phyloP scores from a whole-genome alignment of 1,284 basidiomycete species.

The Sporisorium graminicola region DNA sequence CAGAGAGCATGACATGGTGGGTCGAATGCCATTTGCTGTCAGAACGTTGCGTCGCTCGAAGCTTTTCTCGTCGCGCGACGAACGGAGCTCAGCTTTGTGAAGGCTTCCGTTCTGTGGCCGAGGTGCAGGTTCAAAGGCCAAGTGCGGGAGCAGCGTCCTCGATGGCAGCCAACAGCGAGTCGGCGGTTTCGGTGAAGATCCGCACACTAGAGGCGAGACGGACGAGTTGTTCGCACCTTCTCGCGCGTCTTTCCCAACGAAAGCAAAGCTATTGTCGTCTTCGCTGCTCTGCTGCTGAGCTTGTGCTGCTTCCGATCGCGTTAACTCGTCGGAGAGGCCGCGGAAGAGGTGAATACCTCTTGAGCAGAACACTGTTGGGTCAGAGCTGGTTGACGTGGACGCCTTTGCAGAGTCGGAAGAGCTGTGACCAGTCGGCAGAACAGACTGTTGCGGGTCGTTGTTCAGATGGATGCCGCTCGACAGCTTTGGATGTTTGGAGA shows the following conservation, averaged over 20 bases:
- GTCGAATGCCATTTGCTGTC: slow-evolving; percentile 16
- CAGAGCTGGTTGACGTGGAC: neutral
- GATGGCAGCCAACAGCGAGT: neutral
- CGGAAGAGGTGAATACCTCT: neutral
- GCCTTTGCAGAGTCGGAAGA: neutral
- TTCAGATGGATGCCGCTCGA: neutral
- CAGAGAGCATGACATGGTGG: slow-evolving; percentile 42
- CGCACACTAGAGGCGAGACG: neutral
- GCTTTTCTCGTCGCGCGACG: neutral
- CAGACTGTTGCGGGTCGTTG: no score
- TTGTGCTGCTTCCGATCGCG: neutral
- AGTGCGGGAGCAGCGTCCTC: neutral
- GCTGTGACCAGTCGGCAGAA: neutral
- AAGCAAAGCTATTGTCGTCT: neutral
- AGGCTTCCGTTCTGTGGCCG: neutral
- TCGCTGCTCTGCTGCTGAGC: neutral
- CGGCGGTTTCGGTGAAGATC: neutral
- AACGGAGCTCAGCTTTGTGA: neutral
- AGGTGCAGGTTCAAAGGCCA: neutral
- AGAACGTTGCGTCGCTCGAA: neutral
- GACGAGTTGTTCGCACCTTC: neutral
- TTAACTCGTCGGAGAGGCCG: slow-evolving; percentile 1
- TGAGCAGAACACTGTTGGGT: neutral
- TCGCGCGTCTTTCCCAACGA: neutral
- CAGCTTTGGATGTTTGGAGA: neutral